These are phyloP conservation scores for Ophiosphaerella korrae DNA, from an alignment of 2,329 filamentous ascomycete species.

Conservation along the genomic window DNA sequence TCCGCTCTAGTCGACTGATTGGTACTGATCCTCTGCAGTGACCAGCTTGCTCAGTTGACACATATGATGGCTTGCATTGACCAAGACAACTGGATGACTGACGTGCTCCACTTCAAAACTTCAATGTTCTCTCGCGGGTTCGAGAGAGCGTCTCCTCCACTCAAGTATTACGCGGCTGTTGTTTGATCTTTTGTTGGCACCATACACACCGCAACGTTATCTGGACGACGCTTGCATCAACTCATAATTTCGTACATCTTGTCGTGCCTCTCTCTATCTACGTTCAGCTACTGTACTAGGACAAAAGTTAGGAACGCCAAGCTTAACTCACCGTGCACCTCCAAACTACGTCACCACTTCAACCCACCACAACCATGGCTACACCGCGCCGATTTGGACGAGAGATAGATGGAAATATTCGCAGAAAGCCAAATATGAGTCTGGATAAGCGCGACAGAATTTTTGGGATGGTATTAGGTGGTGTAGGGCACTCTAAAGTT, in stretches of 20 bases:
- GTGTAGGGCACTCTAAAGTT: too few relatives aligned
- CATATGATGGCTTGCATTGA: constrained; percentile 23
- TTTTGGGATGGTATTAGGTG: too few relatives aligned
- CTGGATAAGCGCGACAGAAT: too few relatives aligned
- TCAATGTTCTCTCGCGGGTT: constrained; percentile 13
- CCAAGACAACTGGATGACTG: constrained; percentile 23
- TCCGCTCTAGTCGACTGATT: neutral
- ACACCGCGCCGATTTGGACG: too few relatives aligned
- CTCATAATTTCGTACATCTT: neutral
- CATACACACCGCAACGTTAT: neutral
- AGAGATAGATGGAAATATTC: too few relatives aligned
- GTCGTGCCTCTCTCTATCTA: neutral
- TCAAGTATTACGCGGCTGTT: constrained; percentile 12
- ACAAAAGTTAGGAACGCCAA: too few relatives aligned
- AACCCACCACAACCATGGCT: too few relatives aligned
- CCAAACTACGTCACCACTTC: too few relatives aligned
- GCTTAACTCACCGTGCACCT: too few relatives aligned
- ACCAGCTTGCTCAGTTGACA: constrained; percentile 21
- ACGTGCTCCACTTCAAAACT: constrained; percentile 20
- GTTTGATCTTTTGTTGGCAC: neutral
- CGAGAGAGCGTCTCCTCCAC: neutral
- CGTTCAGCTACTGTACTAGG: too few relatives aligned
- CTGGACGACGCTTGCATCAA: neutral
- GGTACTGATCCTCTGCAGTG: constrained; percentile 16
- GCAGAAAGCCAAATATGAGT: too few relatives aligned